Base-by-base conservation (phyloP, 208 protist species). In the Wallacemonas collosoma region DNA sequence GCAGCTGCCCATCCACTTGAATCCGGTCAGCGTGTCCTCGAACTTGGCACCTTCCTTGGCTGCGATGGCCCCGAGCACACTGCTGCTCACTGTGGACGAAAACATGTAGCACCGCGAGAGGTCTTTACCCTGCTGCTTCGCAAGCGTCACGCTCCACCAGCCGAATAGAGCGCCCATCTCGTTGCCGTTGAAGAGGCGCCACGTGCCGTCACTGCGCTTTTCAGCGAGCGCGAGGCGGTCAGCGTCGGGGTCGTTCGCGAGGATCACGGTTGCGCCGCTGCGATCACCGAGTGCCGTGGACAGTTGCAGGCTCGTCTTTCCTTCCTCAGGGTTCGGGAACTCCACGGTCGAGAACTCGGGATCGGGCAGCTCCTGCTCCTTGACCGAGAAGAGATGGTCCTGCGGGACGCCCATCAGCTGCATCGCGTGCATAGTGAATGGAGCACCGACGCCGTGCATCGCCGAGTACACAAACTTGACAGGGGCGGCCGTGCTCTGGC, bases 201-300 rank as follows among this genome's bases (percentile, higher is more conserved):
- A 99, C 38, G 50, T 62, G 26, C 95, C 98, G 70, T 88, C 68
- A 0, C 73, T 26, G 8, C 83, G 66, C 45, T 66, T 78, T 82
- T 99, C 98, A 48, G 96, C 97, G 36, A 99, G 86, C 11, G 97
- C 98, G 38, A 99, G 86, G 41, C 99, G 85, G 81, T 99, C 99
- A 2, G 98, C 97, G 75, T 99, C 98, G 14, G 99, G 99, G 80
- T 99, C 99, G 77, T 99, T 99, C 4, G 98, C 99, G 14, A 99
- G 68, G 56, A 99, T 98, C 1, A 99, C 53, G 11, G 53, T n/a
- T 36, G 88, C 64, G 17, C 79, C 81, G 48, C 68, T 47, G 1
- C 17, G 41, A 1, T 97, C 77, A 9, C 98, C 98, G 4, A 73
- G 87, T 9, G 88, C 71, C n/a, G 98, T 97, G 17, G 97, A 86